Conservation (phyloP, 768 basidiomycete genomes). For the Postia placenta region DNA sequence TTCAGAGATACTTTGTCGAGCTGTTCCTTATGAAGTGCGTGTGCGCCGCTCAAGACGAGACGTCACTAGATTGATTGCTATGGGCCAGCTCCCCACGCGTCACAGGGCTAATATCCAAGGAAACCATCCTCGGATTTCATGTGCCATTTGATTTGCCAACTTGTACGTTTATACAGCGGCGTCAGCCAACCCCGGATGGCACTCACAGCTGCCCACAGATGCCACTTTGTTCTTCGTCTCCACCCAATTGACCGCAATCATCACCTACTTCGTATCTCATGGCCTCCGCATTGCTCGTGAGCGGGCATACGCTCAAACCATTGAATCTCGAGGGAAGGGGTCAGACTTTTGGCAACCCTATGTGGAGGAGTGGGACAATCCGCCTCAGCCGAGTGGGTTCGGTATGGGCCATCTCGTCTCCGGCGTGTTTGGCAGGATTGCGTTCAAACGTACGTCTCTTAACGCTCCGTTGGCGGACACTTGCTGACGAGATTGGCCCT, state of each 20-base stretch:
- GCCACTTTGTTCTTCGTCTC: slow-evolving; percentile 70
- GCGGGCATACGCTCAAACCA: slow-evolving; percentile 77
- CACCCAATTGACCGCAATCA: slow-evolving; percentile 66
- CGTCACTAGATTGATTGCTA: too few relatives aligned
- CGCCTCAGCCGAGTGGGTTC: slow-evolving; percentile 24
- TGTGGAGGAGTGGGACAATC: slow-evolving; percentile 73
- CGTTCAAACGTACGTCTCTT: slow-evolving; percentile 15
- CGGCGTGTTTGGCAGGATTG: slow-evolving; percentile 10
- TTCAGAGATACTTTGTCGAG: slow-evolving; percentile 64
- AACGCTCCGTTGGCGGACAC: not conserved
- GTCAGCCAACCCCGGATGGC: slow-evolving; percentile 51
- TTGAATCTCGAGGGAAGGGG: slow-evolving; percentile 77
- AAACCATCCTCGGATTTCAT: slow-evolving; percentile 57
- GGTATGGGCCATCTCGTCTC: slow-evolving; percentile 10
- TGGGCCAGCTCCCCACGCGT: slow-evolving; percentile 53
- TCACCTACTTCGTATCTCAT: slow-evolving; percentile 76
- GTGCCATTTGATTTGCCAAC: slow-evolving; percentile 67
- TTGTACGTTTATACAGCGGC: slow-evolving; percentile 36
- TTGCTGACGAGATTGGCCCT: slow-evolving; percentile 4
- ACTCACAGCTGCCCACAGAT: slow-evolving; percentile 48
- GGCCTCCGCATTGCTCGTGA: slow-evolving; percentile 79
- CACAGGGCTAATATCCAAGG: slow-evolving; percentile 53
- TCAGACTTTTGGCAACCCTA: slow-evolving; percentile 81
- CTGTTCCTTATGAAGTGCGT: slow-evolving; percentile 57
- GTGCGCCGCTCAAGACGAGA: not conserved